These are phyloP conservation scores for Mycena crocata DNA, from an alignment of 768 basidiomycete genomes.

Conservation along the genomic window DNA sequence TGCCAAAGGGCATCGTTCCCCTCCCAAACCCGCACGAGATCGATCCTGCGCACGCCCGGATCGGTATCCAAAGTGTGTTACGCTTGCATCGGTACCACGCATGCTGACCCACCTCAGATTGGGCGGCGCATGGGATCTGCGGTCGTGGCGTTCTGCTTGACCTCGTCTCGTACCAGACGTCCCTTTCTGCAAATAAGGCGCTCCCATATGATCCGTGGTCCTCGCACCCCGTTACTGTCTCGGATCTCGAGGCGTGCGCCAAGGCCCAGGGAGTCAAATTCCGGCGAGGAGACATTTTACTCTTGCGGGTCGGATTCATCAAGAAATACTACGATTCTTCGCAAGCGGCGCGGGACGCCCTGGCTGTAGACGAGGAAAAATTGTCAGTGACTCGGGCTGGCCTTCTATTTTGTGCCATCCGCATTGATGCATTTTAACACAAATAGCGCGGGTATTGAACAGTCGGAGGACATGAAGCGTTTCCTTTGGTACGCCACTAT, in stretches of 20 bases:
- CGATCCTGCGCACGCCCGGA: slow-evolving; percentile 57
- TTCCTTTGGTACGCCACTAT: slow-evolving; percentile 69
- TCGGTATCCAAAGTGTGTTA: slow-evolving; percentile 77
- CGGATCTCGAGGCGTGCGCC: slow-evolving; percentile 69
- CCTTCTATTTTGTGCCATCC: background rate
- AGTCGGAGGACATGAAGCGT: slow-evolving; percentile 76
- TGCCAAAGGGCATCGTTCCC: slow-evolving; percentile 59
- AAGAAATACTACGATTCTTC: slow-evolving; percentile 61
- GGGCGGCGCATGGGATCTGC: slow-evolving; percentile 78
- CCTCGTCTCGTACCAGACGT: slow-evolving; percentile 65
- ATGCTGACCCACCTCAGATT: slow-evolving; percentile 55
- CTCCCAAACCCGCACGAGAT: slow-evolving; percentile 62
- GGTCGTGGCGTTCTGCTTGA: slow-evolving; percentile 78
- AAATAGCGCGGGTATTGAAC: slow-evolving; percentile 73
- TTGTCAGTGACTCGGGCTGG: slow-evolving; percentile 55
- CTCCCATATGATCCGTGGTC: slow-evolving; percentile 77
- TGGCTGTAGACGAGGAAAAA: slow-evolving; percentile 57
- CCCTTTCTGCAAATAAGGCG: slow-evolving; percentile 39
- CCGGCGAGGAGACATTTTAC: slow-evolving; percentile 68
- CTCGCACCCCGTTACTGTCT: slow-evolving; percentile 61
- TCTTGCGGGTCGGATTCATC: slow-evolving; percentile 72
- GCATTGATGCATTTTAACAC: slow-evolving; percentile 14
- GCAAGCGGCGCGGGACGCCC: slow-evolving; percentile 57
- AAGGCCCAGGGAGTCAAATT: slow-evolving; percentile 68
- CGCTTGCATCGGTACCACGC: background rate